Conservation (phyloP, 768 basidiomycete species). For the Suillus clintonianus region DNA sequence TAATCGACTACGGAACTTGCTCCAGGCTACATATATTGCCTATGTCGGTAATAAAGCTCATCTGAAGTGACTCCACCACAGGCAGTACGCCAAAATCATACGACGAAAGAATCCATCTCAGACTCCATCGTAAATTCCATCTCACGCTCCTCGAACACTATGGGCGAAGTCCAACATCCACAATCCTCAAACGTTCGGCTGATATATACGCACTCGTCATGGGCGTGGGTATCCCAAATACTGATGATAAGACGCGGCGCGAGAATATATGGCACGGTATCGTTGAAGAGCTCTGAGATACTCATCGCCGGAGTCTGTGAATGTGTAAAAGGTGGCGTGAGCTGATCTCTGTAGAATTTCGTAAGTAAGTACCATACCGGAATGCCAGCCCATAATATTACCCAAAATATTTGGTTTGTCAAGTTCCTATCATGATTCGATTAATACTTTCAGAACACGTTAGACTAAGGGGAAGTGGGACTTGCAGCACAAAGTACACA, state of each 20-base stretch:
- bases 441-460: background rate
- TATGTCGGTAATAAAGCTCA: no score
- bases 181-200: background rate
- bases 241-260: background rate
- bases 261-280: background rate
- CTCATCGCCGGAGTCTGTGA: background rate
- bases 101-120: background rate
- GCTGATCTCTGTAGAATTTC: background rate
- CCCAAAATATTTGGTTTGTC: background rate
- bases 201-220: background rate
- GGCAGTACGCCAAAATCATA: background rate
- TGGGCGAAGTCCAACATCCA: background rate
- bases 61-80: no score
- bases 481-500: background rate
- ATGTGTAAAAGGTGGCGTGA: background rate
- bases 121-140: background rate
- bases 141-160: background rate
- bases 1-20: no score
- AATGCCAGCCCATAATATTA: background rate
- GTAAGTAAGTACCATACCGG: background rate
- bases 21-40: no score
- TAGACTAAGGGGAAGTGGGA: background rate
- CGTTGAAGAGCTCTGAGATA: background rate
- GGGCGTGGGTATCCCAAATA: slow-evolving; percentile 1
- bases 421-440: background rate